Conservation (phyloP, 2,329 filamentous ascomycete species). For the Aphanoascus verrucosus region DNA sequence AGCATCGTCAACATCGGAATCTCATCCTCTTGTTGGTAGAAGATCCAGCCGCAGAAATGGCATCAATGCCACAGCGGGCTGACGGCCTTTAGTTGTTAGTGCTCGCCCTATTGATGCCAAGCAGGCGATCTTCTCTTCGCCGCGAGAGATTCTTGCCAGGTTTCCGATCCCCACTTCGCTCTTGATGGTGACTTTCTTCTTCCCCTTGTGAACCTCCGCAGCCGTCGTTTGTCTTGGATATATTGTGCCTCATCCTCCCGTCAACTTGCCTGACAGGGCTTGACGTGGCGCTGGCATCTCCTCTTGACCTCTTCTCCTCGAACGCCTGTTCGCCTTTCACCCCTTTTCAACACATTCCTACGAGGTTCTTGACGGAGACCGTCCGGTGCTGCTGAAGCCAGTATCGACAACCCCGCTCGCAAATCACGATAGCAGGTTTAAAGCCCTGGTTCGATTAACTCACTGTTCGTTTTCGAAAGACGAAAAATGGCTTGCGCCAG, state of each 20-base stretch:
- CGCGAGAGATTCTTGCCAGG: not conserved
- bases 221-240: not conserved
- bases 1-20: no score
- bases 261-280: not conserved
- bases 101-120: no score
- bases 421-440: not conserved
- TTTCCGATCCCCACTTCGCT: not conserved
- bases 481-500: slow-evolving; percentile 31
- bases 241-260: not conserved
- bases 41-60: no score
- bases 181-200: not conserved
- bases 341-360: not conserved
- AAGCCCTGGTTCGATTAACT: not conserved
- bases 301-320: not conserved
- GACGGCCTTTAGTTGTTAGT: no score
- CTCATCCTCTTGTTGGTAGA: no score
- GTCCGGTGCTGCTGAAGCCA: not conserved
- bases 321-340: not conserved
- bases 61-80: no score
- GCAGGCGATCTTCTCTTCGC: no score
- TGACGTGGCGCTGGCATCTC: slow-evolving; percentile 1
- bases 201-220: not conserved
- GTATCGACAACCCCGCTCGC: not conserved
- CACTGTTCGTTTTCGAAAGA: not conserved
- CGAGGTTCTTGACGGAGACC: not conserved